phyloP scores from a whole-genome alignment of 192 early-diverging fungal species.

The Gaertneriomyces sp. region DNA sequence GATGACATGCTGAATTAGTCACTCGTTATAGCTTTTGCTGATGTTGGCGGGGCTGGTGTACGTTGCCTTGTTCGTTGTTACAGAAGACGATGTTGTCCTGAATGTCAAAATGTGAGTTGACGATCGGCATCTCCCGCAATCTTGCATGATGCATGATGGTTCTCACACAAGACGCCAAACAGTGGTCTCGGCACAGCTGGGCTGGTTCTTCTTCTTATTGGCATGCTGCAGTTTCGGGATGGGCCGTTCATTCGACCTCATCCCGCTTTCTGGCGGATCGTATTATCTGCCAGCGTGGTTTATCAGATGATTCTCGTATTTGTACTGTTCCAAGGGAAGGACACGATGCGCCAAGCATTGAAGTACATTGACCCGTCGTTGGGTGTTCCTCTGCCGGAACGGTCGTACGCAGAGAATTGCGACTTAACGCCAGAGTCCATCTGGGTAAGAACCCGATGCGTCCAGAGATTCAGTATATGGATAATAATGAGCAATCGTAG shows the following conservation, averaged over 20 bases:
- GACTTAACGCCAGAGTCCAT: constrained; percentile 73
- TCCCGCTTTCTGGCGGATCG: constrained; percentile 86
- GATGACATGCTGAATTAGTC: constrained; percentile 1
- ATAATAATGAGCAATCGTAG: constrained; percentile 26
- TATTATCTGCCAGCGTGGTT: constrained; percentile 77
- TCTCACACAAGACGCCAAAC: not conserved
- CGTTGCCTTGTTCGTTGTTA: constrained; percentile 34
- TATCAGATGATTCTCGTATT: constrained; percentile 90
- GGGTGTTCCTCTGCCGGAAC: constrained; percentile 81
- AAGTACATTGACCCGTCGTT: constrained; percentile 74
- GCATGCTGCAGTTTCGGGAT: constrained; percentile 86
- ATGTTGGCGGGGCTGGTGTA: constrained; percentile 39
- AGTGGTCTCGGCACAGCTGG: constrained; percentile 33
- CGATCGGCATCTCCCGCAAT: not conserved
- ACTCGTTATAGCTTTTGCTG: constrained; percentile 24
- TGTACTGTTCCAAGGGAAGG: constrained; percentile 86
- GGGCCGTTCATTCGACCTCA: constrained; percentile 93
- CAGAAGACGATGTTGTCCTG: constrained; percentile 32
- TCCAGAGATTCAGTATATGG: not conserved
- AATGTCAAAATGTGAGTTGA: constrained; percentile 44
- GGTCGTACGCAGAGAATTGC: constrained; percentile 87
- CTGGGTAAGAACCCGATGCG: constrained; percentile 47
- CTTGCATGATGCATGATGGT: not conserved
- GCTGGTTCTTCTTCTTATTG: constrained; percentile 70
- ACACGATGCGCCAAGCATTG: constrained; percentile 76